phyloP scores from a whole-genome alignment of 2,329 filamentous ascomycete genomes.

The Aspergillus chevalieri region DNA sequence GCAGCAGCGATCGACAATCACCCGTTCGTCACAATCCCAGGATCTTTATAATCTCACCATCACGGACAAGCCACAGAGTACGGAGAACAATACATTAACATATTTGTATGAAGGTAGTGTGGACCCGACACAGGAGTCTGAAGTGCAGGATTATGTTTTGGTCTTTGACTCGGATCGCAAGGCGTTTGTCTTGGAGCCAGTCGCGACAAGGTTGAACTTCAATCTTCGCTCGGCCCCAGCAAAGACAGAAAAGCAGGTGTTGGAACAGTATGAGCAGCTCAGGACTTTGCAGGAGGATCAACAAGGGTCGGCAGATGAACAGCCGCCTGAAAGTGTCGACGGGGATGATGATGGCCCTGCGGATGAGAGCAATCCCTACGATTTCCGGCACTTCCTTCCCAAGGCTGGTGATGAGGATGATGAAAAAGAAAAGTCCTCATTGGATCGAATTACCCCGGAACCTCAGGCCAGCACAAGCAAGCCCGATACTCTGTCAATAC shows the following conservation, averaged over 20 bases:
- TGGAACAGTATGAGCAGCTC: slow-evolving; percentile 63
- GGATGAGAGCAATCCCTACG: slow-evolving; percentile 43
- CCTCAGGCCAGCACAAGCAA: slow-evolving; percentile 26
- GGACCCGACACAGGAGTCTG: slow-evolving; percentile 26
- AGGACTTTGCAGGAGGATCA: slow-evolving; percentile 35
- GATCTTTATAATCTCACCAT: slow-evolving; percentile 38
- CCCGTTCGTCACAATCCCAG: slow-evolving; percentile 24
- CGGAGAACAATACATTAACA: slow-evolving; percentile 32
- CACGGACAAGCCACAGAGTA: slow-evolving; percentile 35
- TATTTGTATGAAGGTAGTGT: slow-evolving; percentile 39
- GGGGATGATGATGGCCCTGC: slow-evolving; percentile 40
- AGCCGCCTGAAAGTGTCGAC: slow-evolving; percentile 20
- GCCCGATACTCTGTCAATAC: slow-evolving; percentile 28
- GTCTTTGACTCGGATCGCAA: slow-evolving; percentile 70
- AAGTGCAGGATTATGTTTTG: slow-evolving; percentile 45
- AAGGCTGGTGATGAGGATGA: slow-evolving; percentile 33
- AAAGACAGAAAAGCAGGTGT: slow-evolving; percentile 59
- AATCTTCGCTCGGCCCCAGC: slow-evolving; percentile 68
- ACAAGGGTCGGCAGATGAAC: slow-evolving; percentile 28
- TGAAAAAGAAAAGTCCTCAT: slow-evolving; percentile 22
- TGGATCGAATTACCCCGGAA: slow-evolving; percentile 32
- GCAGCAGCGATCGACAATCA: slow-evolving; percentile 34
- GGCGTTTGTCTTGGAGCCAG: slow-evolving; percentile 72
- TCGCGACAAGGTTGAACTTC: slow-evolving; percentile 81
- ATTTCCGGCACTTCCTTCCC: slow-evolving; percentile 45